These are phyloP conservation scores for Daldinia sp. DNA, from an alignment of 2,329 filamentous ascomycete species.

Conservation along the genomic window DNA sequence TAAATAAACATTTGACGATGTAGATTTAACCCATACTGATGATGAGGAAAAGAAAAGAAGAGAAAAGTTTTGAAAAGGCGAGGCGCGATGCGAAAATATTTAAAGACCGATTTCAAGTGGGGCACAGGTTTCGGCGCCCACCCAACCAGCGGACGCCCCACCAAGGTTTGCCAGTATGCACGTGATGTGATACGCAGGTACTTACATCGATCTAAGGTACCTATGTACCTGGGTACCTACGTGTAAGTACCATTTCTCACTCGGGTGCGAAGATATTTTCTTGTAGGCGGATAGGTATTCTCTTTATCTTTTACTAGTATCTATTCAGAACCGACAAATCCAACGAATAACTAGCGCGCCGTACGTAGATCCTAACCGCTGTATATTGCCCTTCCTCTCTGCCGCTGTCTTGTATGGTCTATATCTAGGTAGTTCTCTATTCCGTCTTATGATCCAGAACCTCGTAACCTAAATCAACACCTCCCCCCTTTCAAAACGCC, in stretches of 20 bases:
- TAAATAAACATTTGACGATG: conserved; percentile 51
- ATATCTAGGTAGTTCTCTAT: background rate
- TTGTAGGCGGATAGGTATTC: background rate
- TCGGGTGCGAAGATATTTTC: no score
- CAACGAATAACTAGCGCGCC: background rate
- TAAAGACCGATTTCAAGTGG: conserved; percentile 22
- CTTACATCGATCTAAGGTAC: no score
- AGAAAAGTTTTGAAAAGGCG: conserved; percentile 15
- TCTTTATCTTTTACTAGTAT: background rate
- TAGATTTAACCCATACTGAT: conserved; percentile 50
- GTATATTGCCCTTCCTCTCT: background rate
- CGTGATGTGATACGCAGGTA: background rate
- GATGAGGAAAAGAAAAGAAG: conserved; percentile 45
- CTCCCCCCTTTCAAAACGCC: background rate
- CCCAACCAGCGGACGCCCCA: conserved; percentile 6
- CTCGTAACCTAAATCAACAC: background rate
- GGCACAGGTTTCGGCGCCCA: conserved; percentile 5
- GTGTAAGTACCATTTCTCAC: background rate
- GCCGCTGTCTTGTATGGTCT: background rate
- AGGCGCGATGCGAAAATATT: conserved; percentile 27
- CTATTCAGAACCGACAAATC: background rate
- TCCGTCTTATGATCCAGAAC: background rate
- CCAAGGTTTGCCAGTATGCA: background rate
- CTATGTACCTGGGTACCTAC: conserved; percentile 13
- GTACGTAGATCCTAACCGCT: background rate